Base-by-base conservation (phyloP, 805 yeast species). In the Metschnikowia cerradonensis region DNA sequence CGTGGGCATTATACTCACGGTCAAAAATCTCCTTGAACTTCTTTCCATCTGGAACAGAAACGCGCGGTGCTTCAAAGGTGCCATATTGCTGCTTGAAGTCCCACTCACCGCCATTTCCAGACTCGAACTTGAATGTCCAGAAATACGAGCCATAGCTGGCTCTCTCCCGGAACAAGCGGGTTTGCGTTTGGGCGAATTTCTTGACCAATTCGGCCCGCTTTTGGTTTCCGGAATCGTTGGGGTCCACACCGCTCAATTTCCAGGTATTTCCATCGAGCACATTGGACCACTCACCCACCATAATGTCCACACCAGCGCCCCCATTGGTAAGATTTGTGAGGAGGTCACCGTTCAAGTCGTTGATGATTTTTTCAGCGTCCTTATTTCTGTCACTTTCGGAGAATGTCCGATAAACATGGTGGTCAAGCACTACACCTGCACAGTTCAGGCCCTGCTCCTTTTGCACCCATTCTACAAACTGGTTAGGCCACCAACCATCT, bases 51-150 rank as follows among this genome's bases (percentile, higher is more conserved):
- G 86, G 84, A 1, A 70, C 41, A 3, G 58, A 51, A 20, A 61
- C 60, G 33, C 54, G 56, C 35, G 65, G 59, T 3, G 60, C 51
- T 13, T 48, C 45, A 37, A 71, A 66, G 5, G 60, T 58, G 20
- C 84, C 82, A 19, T 77, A 71, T 90, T 88, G 88, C 35, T 90
- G 87, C 22, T 78, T 76, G 68, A 89, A 85, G 45, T 94, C 97
- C 98, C 98, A 92, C 69, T 90, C 97, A 14, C 98, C 98, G 40
- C 97, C 97, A 62, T 84, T 86, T 2, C 97, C 97, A 51, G 82
- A 76, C 63, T 86, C 81, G 63, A 91, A 91, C 68, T 90, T 89
- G 66, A 71, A 87, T 1, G 96, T 88, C 98, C 98, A 92, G 68
- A 94, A 92, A 67, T 78, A 91, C 52, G 80, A 76, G 0, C 98